Evolutionary conservation across 2,329 filamentous ascomycete genomes (phyloP), one percentile per base, ranked within the genome.

Genomic region (Hypoxylon sp.): DNA sequence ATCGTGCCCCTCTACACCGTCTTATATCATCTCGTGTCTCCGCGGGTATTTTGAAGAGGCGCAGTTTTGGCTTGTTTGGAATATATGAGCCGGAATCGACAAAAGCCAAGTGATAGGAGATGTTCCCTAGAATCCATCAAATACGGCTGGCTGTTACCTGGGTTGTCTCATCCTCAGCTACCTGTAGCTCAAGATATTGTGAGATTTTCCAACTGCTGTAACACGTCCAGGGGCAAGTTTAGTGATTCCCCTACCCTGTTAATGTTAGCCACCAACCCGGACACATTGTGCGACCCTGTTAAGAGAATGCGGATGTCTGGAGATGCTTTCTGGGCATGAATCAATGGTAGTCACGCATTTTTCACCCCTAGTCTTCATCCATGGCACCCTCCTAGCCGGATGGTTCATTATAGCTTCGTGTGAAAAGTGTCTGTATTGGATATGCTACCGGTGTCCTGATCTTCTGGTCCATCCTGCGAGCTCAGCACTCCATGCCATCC

Each of bases 361-460:
- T 39, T 14, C 24, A 44, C 46, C 10, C n/a, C 1, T 19, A 33
- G n/a, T 48, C 11, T 29, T 31, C 17, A 22, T 31, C 46, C n/a
- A 46, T 42, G n/a, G n/a, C 55, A 33, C 24, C 22, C 33, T 29
- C 55, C 31, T 47, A 19, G n/a, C 31, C 37, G 14, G n/a, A 54
- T 54, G n/a, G 24, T 59, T 47, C 48, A 53, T 46, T 46, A 24
- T 39, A 19, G 8, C 31, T 19, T 39, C 48, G 50, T 29, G 53
- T 50, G 46, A 66, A 19, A 59, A 59, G 54, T 47, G 47, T 54
- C 33, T 63, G 50, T 64, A 63, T 68, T 68, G 42, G 63, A 22
- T 66, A 60, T 54, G 59, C 59, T 59, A 66, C 35, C 53, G 35
- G 44, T 57, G 8, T 60, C 53, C 50, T 50, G 58, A 66, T 52